A percentile compares a stretch with the other conserved stretches of the same genome.
Evolutionary conservation across 805 yeast genomes (phyloP).

Genomic region (Candida morakotiae): DNA sequence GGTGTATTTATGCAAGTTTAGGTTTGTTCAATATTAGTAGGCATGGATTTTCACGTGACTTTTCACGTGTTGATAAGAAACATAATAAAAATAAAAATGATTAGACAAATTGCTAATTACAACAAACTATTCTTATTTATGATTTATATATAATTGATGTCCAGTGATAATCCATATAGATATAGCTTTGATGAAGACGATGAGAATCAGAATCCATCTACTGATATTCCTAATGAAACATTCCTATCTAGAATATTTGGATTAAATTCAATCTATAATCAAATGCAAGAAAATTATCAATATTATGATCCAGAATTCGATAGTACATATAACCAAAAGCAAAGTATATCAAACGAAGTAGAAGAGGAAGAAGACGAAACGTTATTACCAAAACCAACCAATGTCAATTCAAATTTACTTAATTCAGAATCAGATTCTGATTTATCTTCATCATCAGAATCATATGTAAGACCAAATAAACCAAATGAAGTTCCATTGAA

Average conservation of each 20-base stretch:
- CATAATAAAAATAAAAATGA: not conserved
- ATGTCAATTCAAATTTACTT: slow-evolving; percentile 15
- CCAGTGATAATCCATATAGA: slow-evolving; percentile 4
- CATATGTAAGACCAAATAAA: slow-evolving; percentile 6
- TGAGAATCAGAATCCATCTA: not conserved
- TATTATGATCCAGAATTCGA: slow-evolving; percentile 35
- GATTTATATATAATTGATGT: not conserved
- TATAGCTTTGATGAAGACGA: slow-evolving; percentile 2
- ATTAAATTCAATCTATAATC: slow-evolving; percentile 40
- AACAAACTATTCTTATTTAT: not conserved
- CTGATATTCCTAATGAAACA: slow-evolving; percentile 34
- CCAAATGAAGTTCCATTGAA: slow-evolving; percentile 3
- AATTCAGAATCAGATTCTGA: slow-evolving; percentile 35
- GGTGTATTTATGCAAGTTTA: no score
- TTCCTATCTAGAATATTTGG: slow-evolving; percentile 66
- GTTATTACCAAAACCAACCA: not conserved
- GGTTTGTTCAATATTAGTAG: no score
- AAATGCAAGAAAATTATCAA: slow-evolving; percentile 34
- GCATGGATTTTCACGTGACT: slow-evolving; percentile 4
- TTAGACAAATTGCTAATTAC: not conserved
- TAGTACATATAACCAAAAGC: slow-evolving; percentile 11
- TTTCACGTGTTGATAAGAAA: slow-evolving; percentile 4
- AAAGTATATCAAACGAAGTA: not conserved
- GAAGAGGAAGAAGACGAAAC: not conserved
- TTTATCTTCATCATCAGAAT: slow-evolving; percentile 19